These are phyloP conservation scores for Aspergillus mulundensis DNA, from an alignment of 495 filamentous ascomycete genomes.

Conservation along the genomic window DNA sequence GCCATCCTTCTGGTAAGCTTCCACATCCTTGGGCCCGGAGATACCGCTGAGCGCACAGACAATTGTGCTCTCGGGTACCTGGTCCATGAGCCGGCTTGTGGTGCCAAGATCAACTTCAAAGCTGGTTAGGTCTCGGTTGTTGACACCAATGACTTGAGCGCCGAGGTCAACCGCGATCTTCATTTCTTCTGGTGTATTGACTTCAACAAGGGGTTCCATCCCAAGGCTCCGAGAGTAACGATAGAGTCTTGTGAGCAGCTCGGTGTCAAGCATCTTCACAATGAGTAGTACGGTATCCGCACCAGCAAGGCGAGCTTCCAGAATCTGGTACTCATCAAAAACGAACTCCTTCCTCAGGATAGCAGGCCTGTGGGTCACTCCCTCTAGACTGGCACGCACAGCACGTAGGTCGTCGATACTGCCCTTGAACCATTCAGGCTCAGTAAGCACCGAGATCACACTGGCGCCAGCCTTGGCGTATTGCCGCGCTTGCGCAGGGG, in stretches of 20 bases:
- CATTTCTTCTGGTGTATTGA: conserved; percentile 94
- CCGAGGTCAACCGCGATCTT: conserved; percentile 78
- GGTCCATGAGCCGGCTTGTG: conserved; percentile 81
- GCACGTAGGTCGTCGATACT: conserved; percentile 89
- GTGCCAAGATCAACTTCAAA: conserved; percentile 97
- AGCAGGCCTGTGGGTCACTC: conserved; percentile 86
- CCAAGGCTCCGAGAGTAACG: conserved; percentile 82
- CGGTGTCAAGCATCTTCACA: conserved; percentile 90
- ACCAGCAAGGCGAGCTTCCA: conserved; percentile 89
- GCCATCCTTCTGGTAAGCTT: conserved; percentile 79
- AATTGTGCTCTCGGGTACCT: conserved; percentile 80
- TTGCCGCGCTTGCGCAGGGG: conserved; percentile 81
- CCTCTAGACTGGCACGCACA: conserved; percentile 81
- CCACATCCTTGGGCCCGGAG: conserved; percentile 82
- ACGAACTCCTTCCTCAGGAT: conserved; percentile 95
- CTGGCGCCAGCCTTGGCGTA: conserved; percentile 94
- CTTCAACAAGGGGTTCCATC: conserved; percentile 97
- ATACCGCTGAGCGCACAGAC: conserved; percentile 96
- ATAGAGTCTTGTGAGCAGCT: conserved; percentile 74
- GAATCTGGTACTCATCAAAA: conserved; percentile 96
- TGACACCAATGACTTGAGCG: conserved; percentile 93
- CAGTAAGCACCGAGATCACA: conserved; percentile 94
- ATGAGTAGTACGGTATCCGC: conserved; percentile 95
- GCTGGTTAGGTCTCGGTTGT: conserved; percentile 91
- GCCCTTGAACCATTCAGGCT: conserved; percentile 98